Evolutionary conservation across 805 yeast genomes (phyloP).

Genomic region (Metschnikowia proteae): DNA sequence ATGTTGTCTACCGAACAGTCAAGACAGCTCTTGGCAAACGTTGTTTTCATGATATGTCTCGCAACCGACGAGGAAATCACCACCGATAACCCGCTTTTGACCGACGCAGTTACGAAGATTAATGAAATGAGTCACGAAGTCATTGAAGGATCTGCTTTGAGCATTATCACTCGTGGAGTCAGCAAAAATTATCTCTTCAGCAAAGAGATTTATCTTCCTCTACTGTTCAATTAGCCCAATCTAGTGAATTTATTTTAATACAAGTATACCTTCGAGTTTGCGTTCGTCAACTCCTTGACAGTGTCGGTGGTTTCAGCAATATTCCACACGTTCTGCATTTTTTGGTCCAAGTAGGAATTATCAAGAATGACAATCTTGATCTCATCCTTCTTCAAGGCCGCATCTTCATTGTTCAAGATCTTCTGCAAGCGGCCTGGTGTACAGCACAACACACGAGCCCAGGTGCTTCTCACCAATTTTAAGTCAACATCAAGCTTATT

Average conservation of each 20-base stretch:
- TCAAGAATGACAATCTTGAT: constrained; percentile 58
- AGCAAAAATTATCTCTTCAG: constrained; percentile 29
- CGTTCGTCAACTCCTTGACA: constrained; percentile 38
- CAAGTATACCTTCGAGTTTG: constrained; percentile 49
- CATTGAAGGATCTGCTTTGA: constrained; percentile 17
- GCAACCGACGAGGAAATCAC: constrained; percentile 4
- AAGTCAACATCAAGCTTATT: constrained; percentile 67
- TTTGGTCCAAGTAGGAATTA: constrained; percentile 56
- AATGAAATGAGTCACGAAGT: constrained; percentile 3
- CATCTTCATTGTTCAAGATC: constrained; percentile 42
- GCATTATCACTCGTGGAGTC: constrained; percentile 20
- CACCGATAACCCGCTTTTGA: not conserved
- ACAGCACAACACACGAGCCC: constrained; percentile 52
- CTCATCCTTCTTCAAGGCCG: constrained; percentile 38
- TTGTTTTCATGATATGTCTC: constrained; percentile 22
- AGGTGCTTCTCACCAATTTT: constrained; percentile 39
- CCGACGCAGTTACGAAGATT: not conserved
- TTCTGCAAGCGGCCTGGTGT: constrained; percentile 60
- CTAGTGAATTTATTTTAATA: constrained; percentile 28
- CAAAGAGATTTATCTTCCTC: constrained; percentile 21
- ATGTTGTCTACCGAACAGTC: constrained; percentile 5
- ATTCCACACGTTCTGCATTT: constrained; percentile 61
- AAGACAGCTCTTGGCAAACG: constrained; percentile 21
- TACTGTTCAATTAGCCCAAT: constrained; percentile 13
- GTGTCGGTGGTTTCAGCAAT: constrained; percentile 42